Conservation (phyloP, 139 green algal species). For the Chlamydomonas schloesseri region DNA sequence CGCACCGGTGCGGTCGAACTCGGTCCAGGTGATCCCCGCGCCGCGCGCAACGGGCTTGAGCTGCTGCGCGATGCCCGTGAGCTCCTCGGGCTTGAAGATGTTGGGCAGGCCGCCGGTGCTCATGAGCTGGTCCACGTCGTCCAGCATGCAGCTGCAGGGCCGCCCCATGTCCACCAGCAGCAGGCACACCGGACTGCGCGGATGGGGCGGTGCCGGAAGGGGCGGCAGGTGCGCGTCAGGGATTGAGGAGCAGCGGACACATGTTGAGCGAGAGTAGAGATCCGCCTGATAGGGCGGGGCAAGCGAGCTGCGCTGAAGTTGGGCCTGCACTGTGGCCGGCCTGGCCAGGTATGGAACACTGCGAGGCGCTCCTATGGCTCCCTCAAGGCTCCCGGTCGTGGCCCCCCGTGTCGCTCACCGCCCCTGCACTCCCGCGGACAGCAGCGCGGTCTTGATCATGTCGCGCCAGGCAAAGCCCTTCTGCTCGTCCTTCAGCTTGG, state of each 20-base stretch:
- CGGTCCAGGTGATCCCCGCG: conserved; percentile 44
- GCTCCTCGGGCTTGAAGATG: conserved; percentile 55
- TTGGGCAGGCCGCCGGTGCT: conserved; percentile 39
- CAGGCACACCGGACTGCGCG: conserved; percentile 35
- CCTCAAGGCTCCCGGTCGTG: too few relatives aligned
- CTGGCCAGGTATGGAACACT: too few relatives aligned
- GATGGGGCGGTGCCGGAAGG: background rate
- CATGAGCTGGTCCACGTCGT: conserved; percentile 53
- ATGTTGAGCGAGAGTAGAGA: too few relatives aligned
- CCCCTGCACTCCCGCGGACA: conserved; percentile 49
- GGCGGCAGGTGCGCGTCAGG: too few relatives aligned
- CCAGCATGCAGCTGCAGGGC: conserved; percentile 48
- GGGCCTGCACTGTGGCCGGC: too few relatives aligned
- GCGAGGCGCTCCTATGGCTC: too few relatives aligned
- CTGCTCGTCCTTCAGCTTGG: conserved; percentile 55
- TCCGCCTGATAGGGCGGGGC: too few relatives aligned
- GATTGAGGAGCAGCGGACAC: too few relatives aligned
- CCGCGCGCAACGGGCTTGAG: conserved; percentile 52
- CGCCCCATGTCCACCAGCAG: conserved; percentile 54
- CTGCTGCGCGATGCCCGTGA: conserved; percentile 45
- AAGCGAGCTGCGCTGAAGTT: too few relatives aligned
- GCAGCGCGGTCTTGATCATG: conserved; percentile 45
- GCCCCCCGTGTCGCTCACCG: too few relatives aligned
- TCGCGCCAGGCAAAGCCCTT: conserved; percentile 53
- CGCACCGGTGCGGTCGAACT: conserved; percentile 48